Base-by-base conservation (phyloP, 2,329 filamentous ascomycete genomes). In the Aureobasidium subglaciale region DNA sequence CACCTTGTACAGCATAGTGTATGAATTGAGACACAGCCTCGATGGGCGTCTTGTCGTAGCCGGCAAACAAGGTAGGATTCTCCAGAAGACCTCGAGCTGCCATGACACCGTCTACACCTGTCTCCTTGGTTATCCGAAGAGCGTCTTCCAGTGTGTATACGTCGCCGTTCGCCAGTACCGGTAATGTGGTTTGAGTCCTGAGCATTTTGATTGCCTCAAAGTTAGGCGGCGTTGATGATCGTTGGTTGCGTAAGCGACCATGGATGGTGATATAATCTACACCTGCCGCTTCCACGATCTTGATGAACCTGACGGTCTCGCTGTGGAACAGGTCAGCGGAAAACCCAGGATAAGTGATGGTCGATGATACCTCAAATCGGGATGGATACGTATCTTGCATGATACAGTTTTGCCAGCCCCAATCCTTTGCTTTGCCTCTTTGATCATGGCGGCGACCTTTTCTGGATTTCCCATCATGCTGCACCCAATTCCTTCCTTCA, bases 191-290 rank as follows among this genome's bases (percentile, higher is more conserved):
- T 60, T 74, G 77, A 13, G 74, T 69, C 2, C 78, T 78, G 10
- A 86, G 70, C 11, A 79, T 68, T 48, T 76, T 74, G 9, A 88
- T 79, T 0, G 84, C 80, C 37, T 82, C 81, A 34, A 82, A 72
- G 64, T 81, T 76, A 56, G 87, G 85, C 7, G 83, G 82, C 1
- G 75, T 74, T 25, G 76, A 82, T 30, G 81, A 85, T 1, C 82
- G 78, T 13, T 83, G 87, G 58, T 71, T 72, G 34, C 80, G 74
- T 42, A 79, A 81, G n/a, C 85, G 77, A 3, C 84, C 84, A 67
- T 88, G 85, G 55, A 88, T 83, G 34, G 85, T 87, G 55, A 88
- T 73, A 73, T 83, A 88, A 72, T 87, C 84, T 50, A 85, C 78
- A 27, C 79, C 74, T 2, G 81, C 77, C 1, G 76, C 78, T 43